These are phyloP conservation scores for Fusarium avenaceum DNA, from an alignment of 2,329 filamentous ascomycete species.

Conservation along the genomic window DNA sequence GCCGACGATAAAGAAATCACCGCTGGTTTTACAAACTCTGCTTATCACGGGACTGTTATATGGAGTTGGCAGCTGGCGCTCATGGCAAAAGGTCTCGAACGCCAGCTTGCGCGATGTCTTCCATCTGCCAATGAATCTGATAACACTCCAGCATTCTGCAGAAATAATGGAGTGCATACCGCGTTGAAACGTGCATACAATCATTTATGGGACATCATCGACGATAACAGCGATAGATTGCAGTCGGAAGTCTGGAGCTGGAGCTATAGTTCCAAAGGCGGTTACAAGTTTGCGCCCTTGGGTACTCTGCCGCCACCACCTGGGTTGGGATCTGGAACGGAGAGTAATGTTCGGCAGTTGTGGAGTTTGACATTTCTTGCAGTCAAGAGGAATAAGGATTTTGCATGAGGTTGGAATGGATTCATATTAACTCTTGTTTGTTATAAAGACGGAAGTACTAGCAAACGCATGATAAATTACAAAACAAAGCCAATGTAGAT, in stretches of 20 bases:
- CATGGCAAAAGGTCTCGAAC: conserved; percentile 72
- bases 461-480: background rate
- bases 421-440: too few relatives aligned
- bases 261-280: conserved; percentile 58
- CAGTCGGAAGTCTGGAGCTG: conserved; percentile 74
- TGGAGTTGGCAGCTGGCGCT: conserved; percentile 76
- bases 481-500: too few relatives aligned
- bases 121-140: background rate
- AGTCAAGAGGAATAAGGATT: conserved; percentile 21
- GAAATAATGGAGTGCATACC: conserved; percentile 59
- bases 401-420: background rate
- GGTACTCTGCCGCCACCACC: conserved; percentile 39
- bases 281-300: conserved; percentile 43
- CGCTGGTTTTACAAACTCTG: conserved; percentile 66
- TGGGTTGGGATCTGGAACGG: conserved; percentile 25
- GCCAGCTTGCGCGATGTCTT: conserved; percentile 68
- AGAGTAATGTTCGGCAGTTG: conserved; percentile 40
- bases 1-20: conserved; percentile 62
- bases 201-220: conserved; percentile 71
- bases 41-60: conserved; percentile 73
- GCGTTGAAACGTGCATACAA: conserved; percentile 67
- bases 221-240: conserved; percentile 64
- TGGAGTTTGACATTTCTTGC: conserved; percentile 43
- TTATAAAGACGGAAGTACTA: background rate
- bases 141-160: conserved; percentile 64